phyloP scores from a whole-genome alignment of 75 land plant species.

The Ceratopteris richardii region DNA sequence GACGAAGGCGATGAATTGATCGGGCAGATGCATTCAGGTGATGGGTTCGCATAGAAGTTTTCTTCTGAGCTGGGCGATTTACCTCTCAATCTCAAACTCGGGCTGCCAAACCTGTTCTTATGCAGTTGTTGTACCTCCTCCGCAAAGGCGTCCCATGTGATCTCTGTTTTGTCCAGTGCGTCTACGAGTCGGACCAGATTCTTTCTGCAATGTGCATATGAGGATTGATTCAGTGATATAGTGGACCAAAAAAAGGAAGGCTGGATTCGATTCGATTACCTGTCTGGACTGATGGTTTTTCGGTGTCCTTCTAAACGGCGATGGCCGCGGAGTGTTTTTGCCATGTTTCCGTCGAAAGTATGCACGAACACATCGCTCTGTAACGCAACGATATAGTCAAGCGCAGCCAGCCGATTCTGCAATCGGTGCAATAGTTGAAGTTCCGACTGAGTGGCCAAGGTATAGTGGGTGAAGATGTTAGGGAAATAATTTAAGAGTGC shows the following conservation, averaged over 20 bases:
- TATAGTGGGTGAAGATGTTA: constrained; percentile 51
- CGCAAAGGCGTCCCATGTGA: constrained; percentile 64
- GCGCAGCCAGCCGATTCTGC: constrained; percentile 76
- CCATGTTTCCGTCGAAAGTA: constrained; percentile 95
- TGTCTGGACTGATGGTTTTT: constrained; percentile 83
- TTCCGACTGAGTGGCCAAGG: constrained; percentile 64
- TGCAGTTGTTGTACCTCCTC: constrained; percentile 61
- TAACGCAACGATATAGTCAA: constrained; percentile 75
- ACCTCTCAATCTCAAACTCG: constrained; percentile 54
- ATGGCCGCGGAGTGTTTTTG: constrained; percentile 89
- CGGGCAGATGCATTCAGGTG: constrained; percentile 86
- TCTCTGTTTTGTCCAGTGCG: constrained; percentile 44
- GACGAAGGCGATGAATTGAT: too few relatives aligned
- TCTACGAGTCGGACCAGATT: constrained; percentile 68
- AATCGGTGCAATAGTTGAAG: constrained; percentile 37
- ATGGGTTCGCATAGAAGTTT: constrained; percentile 90
- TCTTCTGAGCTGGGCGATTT: constrained; percentile 85
- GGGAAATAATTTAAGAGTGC: constrained; percentile 48
- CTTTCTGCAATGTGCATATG: constrained; percentile 36
- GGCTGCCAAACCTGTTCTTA: constrained; percentile 44
- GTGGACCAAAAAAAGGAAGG: not conserved
- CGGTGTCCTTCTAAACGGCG: constrained; percentile 67
- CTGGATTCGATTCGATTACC: constrained; percentile 24
- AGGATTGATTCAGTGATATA: too few relatives aligned
- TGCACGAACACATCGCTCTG: constrained; percentile 88